Conservation (phyloP, 805 yeast species). For the Huiozyma sinensis region DNA sequence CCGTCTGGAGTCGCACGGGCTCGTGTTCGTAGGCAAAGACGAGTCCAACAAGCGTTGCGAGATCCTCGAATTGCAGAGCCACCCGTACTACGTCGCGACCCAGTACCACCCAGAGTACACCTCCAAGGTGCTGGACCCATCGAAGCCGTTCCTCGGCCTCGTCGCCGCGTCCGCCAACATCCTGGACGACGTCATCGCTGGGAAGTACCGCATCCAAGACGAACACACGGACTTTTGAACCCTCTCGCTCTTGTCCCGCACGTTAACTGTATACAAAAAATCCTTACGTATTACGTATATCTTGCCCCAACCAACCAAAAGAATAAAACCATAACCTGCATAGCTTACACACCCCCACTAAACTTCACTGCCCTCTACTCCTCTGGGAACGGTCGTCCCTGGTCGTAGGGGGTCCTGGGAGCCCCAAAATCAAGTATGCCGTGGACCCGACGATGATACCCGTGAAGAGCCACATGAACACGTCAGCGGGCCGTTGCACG, state of each 20-base stretch:
- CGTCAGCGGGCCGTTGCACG: constrained; percentile 17
- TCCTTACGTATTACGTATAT: neutral
- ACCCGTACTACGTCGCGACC: constrained; percentile 87
- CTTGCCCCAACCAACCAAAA: neutral
- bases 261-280: neutral
- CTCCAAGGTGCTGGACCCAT: constrained; percentile 93
- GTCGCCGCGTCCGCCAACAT: constrained; percentile 89
- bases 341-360: neutral
- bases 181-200: constrained; percentile 51
- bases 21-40: constrained; percentile 88
- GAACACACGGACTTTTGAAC: constrained; percentile 7
- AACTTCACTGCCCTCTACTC: neutral
- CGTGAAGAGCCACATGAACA: constrained; percentile 26
- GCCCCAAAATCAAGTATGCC: constrained; percentile 12
- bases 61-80: constrained; percentile 73
- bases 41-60: constrained; percentile 90
- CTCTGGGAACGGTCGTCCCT: neutral
- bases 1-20: constrained; percentile 64
- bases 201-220: constrained; percentile 18
- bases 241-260: neutral
- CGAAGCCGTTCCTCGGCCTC: constrained; percentile 90
- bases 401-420: constrained; percentile 2
- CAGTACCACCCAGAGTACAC: constrained; percentile 98
- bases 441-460: constrained; percentile 21
- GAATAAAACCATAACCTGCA: neutral